Percentiles rank a stretch among this genome's conserved stretches.
Conservation (phyloP, 805 yeast species). For the Candida chauliodis region DNA sequence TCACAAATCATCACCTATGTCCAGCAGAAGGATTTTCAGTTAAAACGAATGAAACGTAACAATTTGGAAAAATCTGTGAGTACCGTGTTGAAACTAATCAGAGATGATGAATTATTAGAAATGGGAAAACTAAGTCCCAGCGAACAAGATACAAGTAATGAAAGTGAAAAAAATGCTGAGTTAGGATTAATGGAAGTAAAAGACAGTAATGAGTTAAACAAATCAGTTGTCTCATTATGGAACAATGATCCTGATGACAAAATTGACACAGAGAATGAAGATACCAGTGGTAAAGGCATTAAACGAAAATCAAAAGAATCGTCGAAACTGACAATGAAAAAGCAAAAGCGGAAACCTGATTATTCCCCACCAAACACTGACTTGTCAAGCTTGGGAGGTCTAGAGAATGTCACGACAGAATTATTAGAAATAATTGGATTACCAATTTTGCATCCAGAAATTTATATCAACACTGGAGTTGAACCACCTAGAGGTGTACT, state of each 20-base stretch:
- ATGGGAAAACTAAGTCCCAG: constrained; percentile 25
- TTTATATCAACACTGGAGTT: constrained; percentile 80
- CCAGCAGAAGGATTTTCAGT: constrained; percentile 61
- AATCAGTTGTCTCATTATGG: constrained; percentile 75
- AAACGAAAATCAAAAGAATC: constrained; percentile 54
- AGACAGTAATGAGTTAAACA: constrained; percentile 70
- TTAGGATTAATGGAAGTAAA: constrained; percentile 59
- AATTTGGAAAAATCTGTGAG: constrained; percentile 63
- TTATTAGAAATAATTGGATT: constrained; percentile 86
- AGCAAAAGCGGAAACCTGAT: constrained; percentile 44
- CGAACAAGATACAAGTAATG: constrained; percentile 14
- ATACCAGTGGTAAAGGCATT: constrained; percentile 11
- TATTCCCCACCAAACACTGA: constrained; percentile 68
- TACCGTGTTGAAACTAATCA: constrained; percentile 49
- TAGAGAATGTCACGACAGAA: constrained; percentile 80
- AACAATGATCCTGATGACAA: constrained; percentile 15
- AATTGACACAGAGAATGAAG: constrained; percentile 8
- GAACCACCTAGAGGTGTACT: constrained; percentile 94
- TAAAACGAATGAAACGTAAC: constrained; percentile 66
- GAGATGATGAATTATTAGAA: constrained; percentile 62
- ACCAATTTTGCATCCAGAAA: constrained; percentile 93
- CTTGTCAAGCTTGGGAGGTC: constrained; percentile 80
- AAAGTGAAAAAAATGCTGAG: constrained; percentile 40
- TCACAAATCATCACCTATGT: constrained; percentile 55
- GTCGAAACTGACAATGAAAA: constrained; percentile 26